Evolutionary conservation across 2,329 filamentous ascomycete genomes (phyloP).

Genomic region (Metarhizium anisopliae): DNA sequence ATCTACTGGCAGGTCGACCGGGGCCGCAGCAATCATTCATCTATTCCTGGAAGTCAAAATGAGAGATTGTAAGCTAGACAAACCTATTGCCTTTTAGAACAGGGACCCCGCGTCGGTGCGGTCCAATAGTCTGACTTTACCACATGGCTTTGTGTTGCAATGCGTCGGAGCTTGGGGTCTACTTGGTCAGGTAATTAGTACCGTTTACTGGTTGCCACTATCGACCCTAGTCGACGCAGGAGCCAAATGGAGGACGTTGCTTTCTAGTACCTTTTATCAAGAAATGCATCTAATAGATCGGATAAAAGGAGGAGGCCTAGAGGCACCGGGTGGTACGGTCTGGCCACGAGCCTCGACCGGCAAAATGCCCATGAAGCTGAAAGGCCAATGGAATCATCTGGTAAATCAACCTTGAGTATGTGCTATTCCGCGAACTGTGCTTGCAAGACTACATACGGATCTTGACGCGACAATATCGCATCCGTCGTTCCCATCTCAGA

Average conservation of each 20-base stretch:
- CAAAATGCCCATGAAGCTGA: not conserved
- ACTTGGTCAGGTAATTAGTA: too few relatives aligned
- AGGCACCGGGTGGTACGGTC: too few relatives aligned
- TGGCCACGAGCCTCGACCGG: not conserved
- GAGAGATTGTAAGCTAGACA: not conserved
- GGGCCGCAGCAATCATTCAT: not conserved
- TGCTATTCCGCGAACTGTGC: constrained; percentile 5
- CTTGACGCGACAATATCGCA: constrained; percentile 1
- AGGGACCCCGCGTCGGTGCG: not conserved
- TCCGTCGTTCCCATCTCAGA: constrained; percentile 2
- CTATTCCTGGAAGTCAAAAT: not conserved
- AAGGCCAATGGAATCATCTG: not conserved
- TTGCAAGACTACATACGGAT: constrained; percentile 9
- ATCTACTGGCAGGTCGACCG: not conserved
- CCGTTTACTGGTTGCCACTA: too few relatives aligned
- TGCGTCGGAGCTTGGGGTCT: too few relatives aligned
- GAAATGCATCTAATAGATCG: too few relatives aligned
- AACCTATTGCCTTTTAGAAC: not conserved
- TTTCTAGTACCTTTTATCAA: too few relatives aligned
- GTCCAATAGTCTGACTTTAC: too few relatives aligned
- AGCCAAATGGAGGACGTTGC: too few relatives aligned
- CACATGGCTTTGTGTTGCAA: too few relatives aligned
- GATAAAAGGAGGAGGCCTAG: too few relatives aligned
- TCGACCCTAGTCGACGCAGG: too few relatives aligned
- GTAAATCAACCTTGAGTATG: not conserved